Base-by-base conservation (phyloP, 2,329 filamentous ascomycete species). In the Colletotrichum orchidophilum region DNA sequence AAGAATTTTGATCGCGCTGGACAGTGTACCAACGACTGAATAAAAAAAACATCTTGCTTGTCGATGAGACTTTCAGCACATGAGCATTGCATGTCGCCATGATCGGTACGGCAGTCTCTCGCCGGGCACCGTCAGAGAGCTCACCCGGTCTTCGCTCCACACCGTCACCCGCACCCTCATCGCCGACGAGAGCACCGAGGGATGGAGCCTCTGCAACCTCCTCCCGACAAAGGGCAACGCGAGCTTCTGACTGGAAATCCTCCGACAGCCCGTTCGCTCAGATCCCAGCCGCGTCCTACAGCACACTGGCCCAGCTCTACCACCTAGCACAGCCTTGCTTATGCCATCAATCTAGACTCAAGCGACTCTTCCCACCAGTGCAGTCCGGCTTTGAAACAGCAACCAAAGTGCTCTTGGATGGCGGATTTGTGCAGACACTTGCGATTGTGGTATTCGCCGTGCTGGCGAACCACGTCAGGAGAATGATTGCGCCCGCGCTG, bases 391-490 rank as follows among this genome's bases (percentile, higher is more conserved):
- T 35, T 9, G 15, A 33, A 33, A 21, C 57, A 46, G 15, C 18
- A 46, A 18, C 18, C 21, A 3, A 8, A 8, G 39, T 18, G 21
- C 39, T 46, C 4, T 3, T 46, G n/a, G 8, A 3, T 8, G 39
- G 18, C 11, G 39, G 39, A 21, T 8, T 46, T 69, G 68, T 73
- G 8, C 63, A 72, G 5, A 75, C 75, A 1, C 73, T 80, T 13
- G 71, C 74, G 1, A 76, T 77, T 59, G 75, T 83, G 53, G 49
- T 77, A 15, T 75, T 78, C 49, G 83, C 83, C 60, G 77, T 82
- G 18, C 69, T 84, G 13, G 52, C 80, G 29, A 80, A 85, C 77
- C 83, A 86, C 73, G 75, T 82, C 18, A 79, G 81, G 5, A 76
- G 80, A 24, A 74, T 78, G n/a, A 66, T 83, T 0, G 52, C 65